Evolutionary conservation across 805 yeast species (phyloP), one percentile per base, ranked within the genome.

Genomic region (Saccharomyces jurei): DNA sequence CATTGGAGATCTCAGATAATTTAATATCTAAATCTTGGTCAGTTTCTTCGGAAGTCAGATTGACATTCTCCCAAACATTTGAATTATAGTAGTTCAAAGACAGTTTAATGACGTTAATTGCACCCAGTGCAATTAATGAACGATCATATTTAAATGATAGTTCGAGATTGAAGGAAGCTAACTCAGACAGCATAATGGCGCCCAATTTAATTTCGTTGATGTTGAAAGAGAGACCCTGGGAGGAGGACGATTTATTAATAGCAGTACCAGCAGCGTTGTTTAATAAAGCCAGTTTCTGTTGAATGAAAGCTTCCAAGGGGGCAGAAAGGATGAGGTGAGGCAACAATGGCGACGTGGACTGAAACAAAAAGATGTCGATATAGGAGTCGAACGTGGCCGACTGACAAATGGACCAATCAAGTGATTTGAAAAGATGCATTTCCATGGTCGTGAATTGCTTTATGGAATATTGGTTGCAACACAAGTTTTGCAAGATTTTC

Each of bases 361-460:
- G 52, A 48, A 62, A 58, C 52, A 84, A 67, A 60, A 75, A 76
- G 52, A 84, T 67, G 62, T 86, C 89, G 54, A 85, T 72, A 61
- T 83, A 83, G 11, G 79, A 71, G 67, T 85, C 90, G 60, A 81
- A 78, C 2, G 87, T 82, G 26, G 88, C 81, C 32, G 77, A 72
- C 31, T 59, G 58, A 51, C 81, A 77, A 41, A 85, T 71, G 58
- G 79, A 75, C 92, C 92, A 87, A 53, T 81, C 74, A 57, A 87
- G 72, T 4, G 82, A 75, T 62, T 79, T 81, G 54, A 86, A 72
- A 47, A 87, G 76, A 61, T 83, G 84, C 55, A 82, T 76, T 66
- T 87, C 95, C 82, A 85, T 82, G 63, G 82, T 83, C 55, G 82
- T 71, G 63, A 86, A 81, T 56, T 80, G 72, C 58, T 77, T 74